These are phyloP conservation scores for Schizophyllum amplum DNA, from an alignment of 1,284 basidiomycete genomes.

Conservation along the genomic window DNA sequence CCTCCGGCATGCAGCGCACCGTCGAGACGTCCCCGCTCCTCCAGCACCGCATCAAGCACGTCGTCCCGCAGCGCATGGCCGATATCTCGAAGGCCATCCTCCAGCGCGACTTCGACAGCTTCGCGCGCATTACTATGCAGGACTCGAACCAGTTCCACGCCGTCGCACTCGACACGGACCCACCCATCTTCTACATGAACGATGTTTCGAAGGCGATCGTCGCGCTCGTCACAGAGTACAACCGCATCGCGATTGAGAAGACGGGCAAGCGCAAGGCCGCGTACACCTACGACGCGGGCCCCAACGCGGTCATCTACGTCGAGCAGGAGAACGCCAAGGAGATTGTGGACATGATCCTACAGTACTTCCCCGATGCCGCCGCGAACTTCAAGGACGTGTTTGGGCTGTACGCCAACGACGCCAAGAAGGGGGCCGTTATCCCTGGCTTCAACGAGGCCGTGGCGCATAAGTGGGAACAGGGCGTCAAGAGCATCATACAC, in stretches of 20 bases:
- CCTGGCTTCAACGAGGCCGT: slow-evolving; percentile 76
- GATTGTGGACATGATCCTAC: slow-evolving; percentile 68
- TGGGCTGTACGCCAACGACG: slow-evolving; percentile 34
- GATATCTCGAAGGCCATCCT: slow-evolving; percentile 78
- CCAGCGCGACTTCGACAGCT: slow-evolving; percentile 78
- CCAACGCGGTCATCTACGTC: slow-evolving; percentile 97
- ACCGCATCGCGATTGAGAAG: slow-evolving; percentile 65
- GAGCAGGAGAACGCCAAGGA: slow-evolving; percentile 70
- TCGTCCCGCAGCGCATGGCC: slow-evolving; percentile 87
- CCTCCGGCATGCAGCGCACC: slow-evolving; percentile 95
- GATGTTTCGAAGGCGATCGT: slow-evolving; percentile 89
- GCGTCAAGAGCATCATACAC: slow-evolving; percentile 85
- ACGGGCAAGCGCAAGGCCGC: slow-evolving; percentile 75
- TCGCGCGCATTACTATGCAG: slow-evolving; percentile 90
- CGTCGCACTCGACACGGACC: slow-evolving; percentile 92
- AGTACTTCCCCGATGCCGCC: slow-evolving; percentile 78
- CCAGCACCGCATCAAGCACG: slow-evolving; percentile 79
- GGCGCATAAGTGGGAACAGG: slow-evolving; percentile 66
- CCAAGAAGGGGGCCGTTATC: slow-evolving; percentile 36
- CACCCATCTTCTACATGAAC: slow-evolving; percentile 99
- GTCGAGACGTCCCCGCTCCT: slow-evolving; percentile 89
- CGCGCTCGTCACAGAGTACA: slow-evolving; percentile 85
- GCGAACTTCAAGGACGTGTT: slow-evolving; percentile 69
- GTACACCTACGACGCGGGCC: slow-evolving; percentile 98
- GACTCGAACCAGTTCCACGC: slow-evolving; percentile 99